A percentile compares a stretch with the other conserved stretches of the same genome.
Conservation (phyloP, 1,284 basidiomycete genomes). For the Cutaneotrichosporon sp. region DNA sequence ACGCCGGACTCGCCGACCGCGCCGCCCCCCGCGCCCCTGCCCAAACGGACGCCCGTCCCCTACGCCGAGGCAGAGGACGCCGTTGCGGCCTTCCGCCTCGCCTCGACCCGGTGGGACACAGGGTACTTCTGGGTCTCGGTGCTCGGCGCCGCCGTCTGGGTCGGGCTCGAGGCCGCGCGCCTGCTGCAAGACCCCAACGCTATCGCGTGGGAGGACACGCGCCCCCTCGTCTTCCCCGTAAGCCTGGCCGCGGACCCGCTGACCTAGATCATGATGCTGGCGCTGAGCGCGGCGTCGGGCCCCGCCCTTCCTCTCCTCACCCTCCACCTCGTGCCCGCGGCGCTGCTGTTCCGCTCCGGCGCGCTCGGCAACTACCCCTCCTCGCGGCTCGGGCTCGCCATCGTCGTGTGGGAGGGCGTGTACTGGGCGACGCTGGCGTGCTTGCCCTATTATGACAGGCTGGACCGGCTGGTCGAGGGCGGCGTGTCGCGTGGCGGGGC, state of each 20-base stretch:
- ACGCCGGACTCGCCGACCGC: too few relatives aligned
- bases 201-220: conserved; percentile 22
- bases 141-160: conserved; percentile 33
- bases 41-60: too few relatives aligned
- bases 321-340: conserved; percentile 41
- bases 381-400: conserved; percentile 30
- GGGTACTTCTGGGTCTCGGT: conserved; percentile 28
- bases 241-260: conserved; percentile 10
- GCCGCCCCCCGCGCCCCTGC: too few relatives aligned
- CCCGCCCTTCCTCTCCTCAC: conserved; percentile 46
- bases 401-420: conserved; percentile 38
- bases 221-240: conserved; percentile 38
- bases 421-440: conserved; percentile 47
- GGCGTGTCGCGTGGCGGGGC: conserved; percentile 39
- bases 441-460: conserved; percentile 47
- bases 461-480: conserved; percentile 45
- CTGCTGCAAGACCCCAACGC: conserved; percentile 9
- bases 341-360: conserved; percentile 45
- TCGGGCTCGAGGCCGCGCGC: conserved; percentile 25
- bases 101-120: conserved; percentile 26
- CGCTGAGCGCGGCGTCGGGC: conserved; percentile 30
- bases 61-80: conserved; percentile 35
- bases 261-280: conserved; percentile 12
- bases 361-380: conserved; percentile 29
- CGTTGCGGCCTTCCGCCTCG: conserved; percentile 34